Base-by-base conservation (phyloP, 768 basidiomycete genomes). In the Pisolithus marmoratus region DNA sequence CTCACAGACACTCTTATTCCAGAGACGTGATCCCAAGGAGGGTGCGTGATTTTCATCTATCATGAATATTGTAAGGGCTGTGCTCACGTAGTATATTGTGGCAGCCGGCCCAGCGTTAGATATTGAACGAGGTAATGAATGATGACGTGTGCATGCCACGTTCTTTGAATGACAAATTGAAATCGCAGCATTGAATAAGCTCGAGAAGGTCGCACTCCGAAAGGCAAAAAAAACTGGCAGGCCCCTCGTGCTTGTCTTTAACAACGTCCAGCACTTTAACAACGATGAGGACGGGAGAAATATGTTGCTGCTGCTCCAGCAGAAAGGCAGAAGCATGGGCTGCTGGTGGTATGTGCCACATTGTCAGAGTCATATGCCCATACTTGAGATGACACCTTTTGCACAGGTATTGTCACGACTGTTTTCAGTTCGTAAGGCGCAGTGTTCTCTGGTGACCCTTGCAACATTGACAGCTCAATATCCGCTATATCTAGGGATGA, bases 241-340 rank as follows among this genome's bases (percentile, higher is more conserved):
- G 48, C 91, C 92, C 0, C 72, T 94, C 5, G 83, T 93, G 1
- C 72, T 95, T 26, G 80, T 91, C 42, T 74, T 95, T 62, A 91
- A 91, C 70, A 93, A 92, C 65, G 69, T 83, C 5, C 84, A 88
- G 57, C 78, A 77, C 62, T 84, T 87, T 67, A 78, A 83, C 52
- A 87, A 91, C 58, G 81, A 90, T 56, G 86, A 87, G 9, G 82
- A 81, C 24, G 90, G 91, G 0, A 74, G 77, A 55, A 80, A 85
- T 38, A 80, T 94, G 71, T 72, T 96, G n/a, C 70, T 93, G 50
- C 90, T 91, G 60, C 75, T 94, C 17, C 93, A 94, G 63, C 89
- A 90, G 62, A n/a, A 78, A 83, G 50, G 92, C 89, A 5, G 92
- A 94, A 64, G 70, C 84, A 6, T 94, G 94, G 90, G 83, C 87